Base-by-base conservation (phyloP, 2,329 filamentous ascomycete genomes). In the Drechslerella coelobrocha region DNA sequence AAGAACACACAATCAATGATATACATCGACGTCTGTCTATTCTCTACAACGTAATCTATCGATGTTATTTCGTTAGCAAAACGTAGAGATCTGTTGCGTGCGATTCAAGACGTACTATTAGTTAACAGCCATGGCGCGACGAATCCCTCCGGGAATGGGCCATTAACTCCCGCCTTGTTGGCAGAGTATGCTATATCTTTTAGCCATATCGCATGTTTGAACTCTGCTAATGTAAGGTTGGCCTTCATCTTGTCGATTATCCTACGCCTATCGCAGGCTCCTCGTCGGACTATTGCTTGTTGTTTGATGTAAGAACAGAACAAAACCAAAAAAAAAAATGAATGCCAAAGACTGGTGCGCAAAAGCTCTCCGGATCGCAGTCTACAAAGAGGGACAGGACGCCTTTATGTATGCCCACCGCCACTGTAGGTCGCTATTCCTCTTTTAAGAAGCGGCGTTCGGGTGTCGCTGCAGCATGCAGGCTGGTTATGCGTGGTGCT, bases 1-100 rank as follows among this genome's bases (percentile, higher is more conserved):
- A 72, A 72, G 23, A 65, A 63, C 10, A 72, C 31, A 21, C 50
- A 50, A 26, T 63, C 61, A 21, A 72, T 72, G 23, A 72, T 65
- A 39, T 72, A 63, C 59, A 72, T 63, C 39, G 59, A 63, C 21
- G 53, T 27, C 21, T 65, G 59, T 55, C 61, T 51, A 19, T 72
- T 65, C 19, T 43, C 23, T 2, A 27, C 10, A 43, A 65, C 48
- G 52, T 72, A 72, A 37, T 63, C 66, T 72, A 17, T 12, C 41
- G n/a, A 3, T 4, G 14, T 14, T 29, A 24, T 29, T 19, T 2
- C 27, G n/a, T 45, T 60, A 50, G 34, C 14, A 1, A 21, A n/a
- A 37, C n/a, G n/a, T 21, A 26, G 14, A 23, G 9, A 34, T 23
- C 21, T 1, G 2, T 10, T 12, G 2, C 12, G 17, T 7, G 19